phyloP scores from a whole-genome alignment of 163 green algal species.

The Chloromonas sp. region DNA sequence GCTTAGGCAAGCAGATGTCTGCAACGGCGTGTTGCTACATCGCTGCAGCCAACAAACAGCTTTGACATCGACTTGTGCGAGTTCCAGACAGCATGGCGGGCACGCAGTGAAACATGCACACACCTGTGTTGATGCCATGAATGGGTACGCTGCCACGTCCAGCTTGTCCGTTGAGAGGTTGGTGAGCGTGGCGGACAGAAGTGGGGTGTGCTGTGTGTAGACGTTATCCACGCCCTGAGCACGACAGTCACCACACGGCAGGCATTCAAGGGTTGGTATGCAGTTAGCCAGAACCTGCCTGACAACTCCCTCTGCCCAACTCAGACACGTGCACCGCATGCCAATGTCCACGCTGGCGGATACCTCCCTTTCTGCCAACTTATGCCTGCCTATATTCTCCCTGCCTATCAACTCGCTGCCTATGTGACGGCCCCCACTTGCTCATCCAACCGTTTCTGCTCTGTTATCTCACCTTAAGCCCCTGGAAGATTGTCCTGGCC shows the following conservation, averaged over 20 bases:
- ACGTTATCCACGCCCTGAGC: constrained; percentile 93
- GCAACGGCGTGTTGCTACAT: too few relatives aligned
- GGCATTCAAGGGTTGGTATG: background rate
- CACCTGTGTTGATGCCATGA: constrained; percentile 31
- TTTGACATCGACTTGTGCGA: too few relatives aligned
- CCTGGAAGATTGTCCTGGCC: background rate
- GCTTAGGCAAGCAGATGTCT: too few relatives aligned
- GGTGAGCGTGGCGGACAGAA: constrained; percentile 75
- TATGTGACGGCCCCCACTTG: too few relatives aligned
- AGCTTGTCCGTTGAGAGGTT: constrained; percentile 59
- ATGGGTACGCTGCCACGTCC: constrained; percentile 71
- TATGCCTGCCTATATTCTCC: too few relatives aligned
- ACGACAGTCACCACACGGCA: background rate
- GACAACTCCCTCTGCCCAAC: too few relatives aligned
- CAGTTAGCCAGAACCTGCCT: background rate
- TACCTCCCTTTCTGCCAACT: too few relatives aligned
- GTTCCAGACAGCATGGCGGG: background rate
- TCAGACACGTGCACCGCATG: too few relatives aligned
- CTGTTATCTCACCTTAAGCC: background rate
- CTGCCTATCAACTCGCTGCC: too few relatives aligned
- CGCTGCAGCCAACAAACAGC: too few relatives aligned
- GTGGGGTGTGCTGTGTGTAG: constrained; percentile 93
- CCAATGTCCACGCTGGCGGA: too few relatives aligned
- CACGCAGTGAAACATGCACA: background rate
- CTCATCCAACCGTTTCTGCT: background rate